phyloP scores from a whole-genome alignment of 805 yeast genomes.

The Myxozyma melibiosi region DNA sequence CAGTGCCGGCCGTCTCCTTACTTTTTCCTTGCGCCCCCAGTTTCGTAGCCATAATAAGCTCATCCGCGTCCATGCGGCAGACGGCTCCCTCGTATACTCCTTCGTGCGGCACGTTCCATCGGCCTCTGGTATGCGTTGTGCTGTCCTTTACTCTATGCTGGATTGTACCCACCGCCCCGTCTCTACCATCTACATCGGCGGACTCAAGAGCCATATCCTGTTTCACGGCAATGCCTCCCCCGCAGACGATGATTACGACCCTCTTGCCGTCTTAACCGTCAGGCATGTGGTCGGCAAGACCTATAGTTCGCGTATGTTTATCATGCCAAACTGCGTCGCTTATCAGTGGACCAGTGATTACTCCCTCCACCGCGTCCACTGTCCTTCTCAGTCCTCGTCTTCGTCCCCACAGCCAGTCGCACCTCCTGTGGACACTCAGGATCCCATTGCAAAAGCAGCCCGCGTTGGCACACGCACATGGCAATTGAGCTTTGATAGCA shows the following conservation, averaged over 20 bases:
- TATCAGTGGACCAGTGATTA: conserved; percentile 70
- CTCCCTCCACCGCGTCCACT: conserved; percentile 53
- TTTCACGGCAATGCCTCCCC: conserved; percentile 6
- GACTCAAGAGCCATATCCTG: conserved; percentile 20
- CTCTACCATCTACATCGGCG: conserved; percentile 20
- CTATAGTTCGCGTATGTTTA: conserved; percentile 63
- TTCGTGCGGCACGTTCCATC: conserved; percentile 20
- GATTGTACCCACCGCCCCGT: conserved; percentile 1
- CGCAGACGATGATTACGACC: not conserved
- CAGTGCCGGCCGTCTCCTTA: conserved; percentile 10
- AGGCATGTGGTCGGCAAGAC: conserved; percentile 59
- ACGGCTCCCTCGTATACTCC: conserved; percentile 15
- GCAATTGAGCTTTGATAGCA: not conserved
- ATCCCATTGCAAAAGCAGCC: not conserved
- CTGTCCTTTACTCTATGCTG: conserved; percentile 21
- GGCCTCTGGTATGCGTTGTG: not conserved
- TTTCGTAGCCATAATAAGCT: conserved; percentile 20
- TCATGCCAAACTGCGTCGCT: conserved; percentile 59
- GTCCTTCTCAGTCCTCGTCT: not conserved
- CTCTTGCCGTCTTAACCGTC: conserved; percentile 36
- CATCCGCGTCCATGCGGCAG: conserved; percentile 13
- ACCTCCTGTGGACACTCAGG: not conserved
- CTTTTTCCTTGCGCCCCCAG: conserved; percentile 27
- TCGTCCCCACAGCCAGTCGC: not conserved
- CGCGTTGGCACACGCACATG: not conserved